Evolutionary conservation across 805 yeast species (phyloP).

Genomic region (Candida vartiovaarae): DNA sequence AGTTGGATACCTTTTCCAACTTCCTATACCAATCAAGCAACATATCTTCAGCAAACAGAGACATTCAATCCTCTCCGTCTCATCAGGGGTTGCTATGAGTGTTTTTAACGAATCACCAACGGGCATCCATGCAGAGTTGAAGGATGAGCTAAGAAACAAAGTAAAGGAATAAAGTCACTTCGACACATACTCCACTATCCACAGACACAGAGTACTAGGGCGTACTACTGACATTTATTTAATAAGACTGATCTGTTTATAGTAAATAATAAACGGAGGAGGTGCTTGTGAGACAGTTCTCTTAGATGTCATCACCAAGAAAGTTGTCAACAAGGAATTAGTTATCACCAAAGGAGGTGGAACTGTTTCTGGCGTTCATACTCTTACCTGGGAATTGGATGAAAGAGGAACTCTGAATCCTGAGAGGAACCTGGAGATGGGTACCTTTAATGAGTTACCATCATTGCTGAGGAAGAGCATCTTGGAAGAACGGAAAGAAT

Average conservation of each 20-base stretch:
- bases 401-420: too few relatives aligned
- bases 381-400: not conserved
- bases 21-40: constrained; percentile 16
- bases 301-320: not conserved
- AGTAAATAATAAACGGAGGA: constrained; percentile 2
- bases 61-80: constrained; percentile 17
- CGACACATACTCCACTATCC: constrained; percentile 25
- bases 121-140: constrained; percentile 58
- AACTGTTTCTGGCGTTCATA: not conserved
- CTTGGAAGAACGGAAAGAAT: constrained; percentile 15
- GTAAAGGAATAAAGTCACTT: too few relatives aligned
- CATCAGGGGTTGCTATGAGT: constrained; percentile 48
- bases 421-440: constrained; percentile 8
- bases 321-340: constrained; percentile 9
- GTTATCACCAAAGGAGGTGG: constrained; percentile 7
- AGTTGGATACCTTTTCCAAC: constrained; percentile 19
- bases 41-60: constrained; percentile 10
- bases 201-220: constrained; percentile 14
- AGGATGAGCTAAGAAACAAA: constrained; percentile 38
- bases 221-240: constrained; percentile 20
- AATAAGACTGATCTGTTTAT: constrained; percentile 1
- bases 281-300: constrained; percentile 11
- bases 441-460: constrained; percentile 21
- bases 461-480: constrained; percentile 12
- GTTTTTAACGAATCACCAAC: constrained; percentile 60